Base-by-base conservation (phyloP, 2,329 filamentous ascomycete species). In the Ceratocystis eucalypticola region DNA sequence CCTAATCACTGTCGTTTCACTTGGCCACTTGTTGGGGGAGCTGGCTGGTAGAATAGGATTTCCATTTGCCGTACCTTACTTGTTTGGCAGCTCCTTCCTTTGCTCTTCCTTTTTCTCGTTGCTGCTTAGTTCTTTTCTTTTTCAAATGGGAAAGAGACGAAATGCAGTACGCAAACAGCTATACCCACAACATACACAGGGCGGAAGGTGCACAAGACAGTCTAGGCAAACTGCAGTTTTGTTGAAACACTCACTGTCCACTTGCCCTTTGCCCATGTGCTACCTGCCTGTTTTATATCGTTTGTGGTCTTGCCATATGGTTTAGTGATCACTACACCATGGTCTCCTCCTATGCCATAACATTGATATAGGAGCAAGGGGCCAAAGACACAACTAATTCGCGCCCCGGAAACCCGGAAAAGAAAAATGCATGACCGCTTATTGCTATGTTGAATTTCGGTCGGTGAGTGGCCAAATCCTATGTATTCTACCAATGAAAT, bases 1-100 rank as follows among this genome's bases (percentile, higher is more conserved):
- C 12, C 48, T 2, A 4, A 15, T 25, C 48, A 57, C 28, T 57
- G 4, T 30, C 22, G 53, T n/a, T 30, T 57, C 53, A 33, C 53
- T 57, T 57, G 53, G 25, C 30, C 53, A 17, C 53, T 57, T 57
- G 53, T 57, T 57, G 53, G 53, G 53, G 28, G 53, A 28, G 53
- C 28, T 10, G 48, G 22, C 20, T 50, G 48, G n/a, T 25, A 50
- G 37, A 41, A 15, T 41, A 12, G 37, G 48, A 57, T 7, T 55
- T 17, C 12, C 5, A 25, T 57, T 28, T 57, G 17, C 37, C 22
- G 53, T 57, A n/a, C 25, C 53, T 57, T 33, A 50, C 48, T 50
- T 50, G 48, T 25, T 50, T 50, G 48, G 48, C 48, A 20, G 48
- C 48, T 25, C 48, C 48, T 50, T 50, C 48, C 22, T 22, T 50